Evolutionary conservation across 1,139 yeast species (phyloP).

Genomic region (Magnusiomyces magnusii): DNA sequence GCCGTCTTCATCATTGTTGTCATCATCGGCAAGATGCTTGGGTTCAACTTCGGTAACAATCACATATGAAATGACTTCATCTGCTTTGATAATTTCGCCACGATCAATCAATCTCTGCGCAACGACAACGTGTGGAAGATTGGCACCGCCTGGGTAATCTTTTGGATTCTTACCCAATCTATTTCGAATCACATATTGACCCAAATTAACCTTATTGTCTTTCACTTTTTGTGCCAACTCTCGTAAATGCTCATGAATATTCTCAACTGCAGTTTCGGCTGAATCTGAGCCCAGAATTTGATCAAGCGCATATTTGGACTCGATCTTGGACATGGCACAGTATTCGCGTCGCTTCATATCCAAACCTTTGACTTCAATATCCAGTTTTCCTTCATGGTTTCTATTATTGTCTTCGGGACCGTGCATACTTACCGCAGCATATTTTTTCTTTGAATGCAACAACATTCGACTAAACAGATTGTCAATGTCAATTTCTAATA

Average conservation of each 20-base stretch:
- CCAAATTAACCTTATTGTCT: constrained; percentile 52
- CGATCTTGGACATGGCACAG: constrained; percentile 86
- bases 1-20: too few relatives aligned
- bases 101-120: constrained; percentile 71
- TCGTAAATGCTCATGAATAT: constrained; percentile 66
- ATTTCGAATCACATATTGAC: constrained; percentile 43
- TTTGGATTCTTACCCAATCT: constrained; percentile 38
- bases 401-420: constrained; percentile 37
- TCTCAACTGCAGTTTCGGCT: constrained; percentile 67
- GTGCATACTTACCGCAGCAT: constrained; percentile 75
- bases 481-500: constrained; percentile 92
- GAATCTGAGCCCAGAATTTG: constrained; percentile 67
- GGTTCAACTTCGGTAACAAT: constrained; percentile 36
- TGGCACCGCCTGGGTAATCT: constrained; percentile 38
- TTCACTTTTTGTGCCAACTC: constrained; percentile 52
- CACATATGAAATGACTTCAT: constrained; percentile 83
- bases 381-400: constrained; percentile 36
- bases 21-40: constrained; percentile 16
- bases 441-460: constrained; percentile 94
- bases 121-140: constrained; percentile 91
- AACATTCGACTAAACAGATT: constrained; percentile 81
- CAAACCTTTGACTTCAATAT: constrained; percentile 88
- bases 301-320: constrained; percentile 67
- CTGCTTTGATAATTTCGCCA: constrained; percentile 83
- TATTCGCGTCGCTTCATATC: constrained; percentile 97